Conservation (phyloP, 305 asterid genomes). For the Petunia hybrid region DNA sequence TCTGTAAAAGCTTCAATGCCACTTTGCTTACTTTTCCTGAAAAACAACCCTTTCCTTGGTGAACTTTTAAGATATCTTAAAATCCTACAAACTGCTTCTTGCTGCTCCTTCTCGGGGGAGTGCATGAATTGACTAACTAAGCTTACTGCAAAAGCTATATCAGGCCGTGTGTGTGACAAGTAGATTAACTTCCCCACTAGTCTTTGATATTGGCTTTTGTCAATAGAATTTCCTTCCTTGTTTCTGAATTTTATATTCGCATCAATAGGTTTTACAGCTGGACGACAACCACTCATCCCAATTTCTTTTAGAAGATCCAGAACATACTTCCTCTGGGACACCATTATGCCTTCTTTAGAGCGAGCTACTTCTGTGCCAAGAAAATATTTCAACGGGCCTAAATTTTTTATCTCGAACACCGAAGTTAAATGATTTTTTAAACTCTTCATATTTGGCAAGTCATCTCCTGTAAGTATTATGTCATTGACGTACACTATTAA, state of each 20-base stretch:
- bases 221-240: not conserved
- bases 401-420: not conserved
- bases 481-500: not conserved
- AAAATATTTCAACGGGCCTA: not conserved
- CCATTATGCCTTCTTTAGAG: not conserved
- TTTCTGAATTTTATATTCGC: not conserved
- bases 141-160: not conserved
- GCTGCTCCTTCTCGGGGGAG: not conserved
- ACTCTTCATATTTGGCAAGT: not conserved
- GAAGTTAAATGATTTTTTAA: not conserved
- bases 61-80: not conserved
- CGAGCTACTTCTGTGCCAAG: not conserved
- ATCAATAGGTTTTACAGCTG: not conserved
- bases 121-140: conserved; percentile 1
- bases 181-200: not conserved
- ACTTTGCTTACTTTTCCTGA: not conserved
- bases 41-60: not conserved
- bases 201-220: not conserved
- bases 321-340: not conserved
- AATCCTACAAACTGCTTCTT: not conserved
- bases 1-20: not conserved
- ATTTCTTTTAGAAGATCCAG: not conserved
- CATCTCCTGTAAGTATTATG: not conserved
- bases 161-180: conserved; percentile 8
- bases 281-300: not conserved